phyloP scores from a whole-genome alignment of 352 stramenopile genomes.

The Saprolegnia parasitica region DNA sequence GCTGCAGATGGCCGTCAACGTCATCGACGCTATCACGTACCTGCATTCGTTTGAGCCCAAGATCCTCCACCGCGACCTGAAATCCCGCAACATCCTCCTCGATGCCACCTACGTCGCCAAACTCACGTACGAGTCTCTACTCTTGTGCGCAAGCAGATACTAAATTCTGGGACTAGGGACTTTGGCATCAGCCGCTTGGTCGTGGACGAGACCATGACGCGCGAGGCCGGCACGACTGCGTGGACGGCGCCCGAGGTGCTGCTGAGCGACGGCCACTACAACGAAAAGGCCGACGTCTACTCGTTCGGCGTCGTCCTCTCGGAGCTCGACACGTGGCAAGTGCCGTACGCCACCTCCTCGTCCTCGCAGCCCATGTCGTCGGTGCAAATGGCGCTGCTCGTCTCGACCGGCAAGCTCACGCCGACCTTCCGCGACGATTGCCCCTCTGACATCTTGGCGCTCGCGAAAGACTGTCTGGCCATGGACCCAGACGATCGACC shows the following conservation, averaged over 20 bases:
- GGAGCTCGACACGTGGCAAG: slow-evolving; percentile 32
- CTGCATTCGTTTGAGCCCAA: slow-evolving; percentile 35
- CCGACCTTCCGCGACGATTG: slow-evolving; percentile 23
- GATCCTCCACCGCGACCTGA: slow-evolving; percentile 49
- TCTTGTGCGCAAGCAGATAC: not conserved
- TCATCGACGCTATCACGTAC: slow-evolving; percentile 39
- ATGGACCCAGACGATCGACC: slow-evolving; percentile 24
- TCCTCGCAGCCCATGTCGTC: not conserved
- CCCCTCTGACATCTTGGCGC: not conserved
- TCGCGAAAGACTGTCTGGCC: slow-evolving; percentile 9
- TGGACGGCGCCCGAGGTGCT: slow-evolving; percentile 45
- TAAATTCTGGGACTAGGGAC: slow-evolving; percentile 27
- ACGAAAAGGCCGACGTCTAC: slow-evolving; percentile 47
- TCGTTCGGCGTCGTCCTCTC: slow-evolving; percentile 44
- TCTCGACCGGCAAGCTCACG: slow-evolving; percentile 17
- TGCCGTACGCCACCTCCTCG: slow-evolving; percentile 14
- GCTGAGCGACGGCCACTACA: slow-evolving; percentile 36
- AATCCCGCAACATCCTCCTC: slow-evolving; percentile 46
- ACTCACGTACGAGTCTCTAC: slow-evolving; percentile 30
- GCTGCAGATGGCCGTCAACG: slow-evolving; percentile 29
- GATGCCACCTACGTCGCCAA: slow-evolving; percentile 34
- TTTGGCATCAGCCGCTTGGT: slow-evolving; percentile 37
- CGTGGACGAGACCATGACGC: slow-evolving; percentile 34
- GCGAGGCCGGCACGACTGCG: slow-evolving; percentile 38
- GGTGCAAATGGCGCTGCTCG: slow-evolving; percentile 25